Percentiles rank a stretch among this genome's conserved stretches.
Evolutionary conservation across 345 rosid genomes (phyloP).

Genomic region (Citropsis articulata): DNA sequence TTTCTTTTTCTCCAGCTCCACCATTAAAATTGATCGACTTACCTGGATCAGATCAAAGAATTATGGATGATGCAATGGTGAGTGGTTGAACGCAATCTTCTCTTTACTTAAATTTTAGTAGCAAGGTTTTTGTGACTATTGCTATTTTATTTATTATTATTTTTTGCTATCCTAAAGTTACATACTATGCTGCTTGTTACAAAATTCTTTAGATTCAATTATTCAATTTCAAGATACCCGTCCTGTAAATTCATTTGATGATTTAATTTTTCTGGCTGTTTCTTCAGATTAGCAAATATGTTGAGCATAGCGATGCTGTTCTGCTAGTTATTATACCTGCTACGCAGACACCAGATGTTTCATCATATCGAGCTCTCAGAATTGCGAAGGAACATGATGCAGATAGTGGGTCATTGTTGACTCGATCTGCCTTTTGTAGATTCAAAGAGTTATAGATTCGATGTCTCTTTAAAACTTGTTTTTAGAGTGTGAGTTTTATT

Average conservation of each 20-base stretch:
- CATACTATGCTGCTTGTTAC: not conserved
- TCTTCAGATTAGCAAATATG: constrained; percentile 70
- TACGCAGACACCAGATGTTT: constrained; percentile 81
- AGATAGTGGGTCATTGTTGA: constrained; percentile 53
- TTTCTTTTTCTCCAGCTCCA: constrained; percentile 61
- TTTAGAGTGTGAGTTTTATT: not conserved
- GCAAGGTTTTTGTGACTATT: not conserved
- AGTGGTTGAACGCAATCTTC: constrained; percentile 23
- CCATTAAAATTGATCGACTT: constrained; percentile 88
- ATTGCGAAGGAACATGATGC: constrained; percentile 91
- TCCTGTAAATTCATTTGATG: constrained; percentile 16
- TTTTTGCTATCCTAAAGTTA: not conserved
- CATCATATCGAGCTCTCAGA: constrained; percentile 86
- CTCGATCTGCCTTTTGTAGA: constrained; percentile 13
- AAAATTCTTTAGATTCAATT: not conserved
- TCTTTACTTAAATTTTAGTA: constrained; percentile 3
- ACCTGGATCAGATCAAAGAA: constrained; percentile 98
- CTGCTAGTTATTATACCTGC: constrained; percentile 90
- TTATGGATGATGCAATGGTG: constrained; percentile 84
- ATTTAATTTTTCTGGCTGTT: constrained; percentile 11
- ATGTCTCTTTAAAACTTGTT: not conserved
- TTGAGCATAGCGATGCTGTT: constrained; percentile 85
- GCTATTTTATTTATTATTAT: not conserved
- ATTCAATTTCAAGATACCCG: not conserved
- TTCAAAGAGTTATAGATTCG: not conserved